Evolutionary conservation across 192 early-diverging fungal species (phyloP), one percentile per base, ranked within the genome.

Genomic region (Umbelopsis isabellina): DNA sequence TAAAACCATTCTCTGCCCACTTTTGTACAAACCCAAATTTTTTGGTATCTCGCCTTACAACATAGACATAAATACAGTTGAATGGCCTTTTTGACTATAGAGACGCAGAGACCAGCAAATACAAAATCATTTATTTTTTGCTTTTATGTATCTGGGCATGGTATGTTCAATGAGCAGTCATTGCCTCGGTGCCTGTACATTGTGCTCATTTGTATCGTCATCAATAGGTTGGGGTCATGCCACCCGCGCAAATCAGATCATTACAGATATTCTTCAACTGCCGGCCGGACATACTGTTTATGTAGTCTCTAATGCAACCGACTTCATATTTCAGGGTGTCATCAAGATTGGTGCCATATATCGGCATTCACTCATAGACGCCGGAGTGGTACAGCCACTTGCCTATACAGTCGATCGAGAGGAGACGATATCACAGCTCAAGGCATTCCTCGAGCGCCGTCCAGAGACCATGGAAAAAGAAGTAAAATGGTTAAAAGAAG

Each of bases 181-280:
- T n/a, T 30, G n/a, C 25, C 20, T 22, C 20, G 25, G 15, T 30
- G 20, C 21, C 44, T 21, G 37, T 11, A 25, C 4, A 30, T 67
- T 35, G 27, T 12, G 50, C 53, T 35, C 9, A 55, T 20, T 68
- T 41, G 46, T 50, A 51, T 20, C 47, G 45, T 55, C 10, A 49
- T 70, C 25, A 25, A 49, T 53, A 88, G 86, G 86, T 30, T 88
- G 82, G 74, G 86, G 84, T n/a, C 86, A 88, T 77, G 86, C 86
- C 35, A 86, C 86, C 13, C 78, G 84, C 18, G 86, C 84, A 15
- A 80, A 80, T 65, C 86, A 88, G 69, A 78, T 88, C 33, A 83
- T 86, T 30, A 74, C 77, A 4, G 83, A 88, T 23, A 76, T 88
- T 13, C 61, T 86, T 16, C 53, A 66, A 16, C 50, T 81, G 9